phyloP scores from a whole-genome alignment of 305 asterid genomes.

The Solanum aculeatissimum region DNA sequence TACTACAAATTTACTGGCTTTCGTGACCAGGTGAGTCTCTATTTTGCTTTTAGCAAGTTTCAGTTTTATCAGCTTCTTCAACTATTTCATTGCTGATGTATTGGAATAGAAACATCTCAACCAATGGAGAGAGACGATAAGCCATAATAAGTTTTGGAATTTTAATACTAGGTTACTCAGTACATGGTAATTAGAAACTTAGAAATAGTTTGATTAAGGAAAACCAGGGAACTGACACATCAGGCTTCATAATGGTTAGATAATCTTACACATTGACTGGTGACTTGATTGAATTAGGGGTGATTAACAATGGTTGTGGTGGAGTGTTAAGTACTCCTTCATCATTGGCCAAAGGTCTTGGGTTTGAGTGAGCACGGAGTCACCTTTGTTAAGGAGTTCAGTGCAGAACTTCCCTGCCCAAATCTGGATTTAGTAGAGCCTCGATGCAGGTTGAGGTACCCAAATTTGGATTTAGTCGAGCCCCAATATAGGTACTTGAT shows the following conservation, averaged over 20 bases:
- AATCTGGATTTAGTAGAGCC: not conserved
- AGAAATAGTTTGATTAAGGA: not conserved
- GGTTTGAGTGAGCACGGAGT: not conserved
- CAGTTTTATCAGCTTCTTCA: not conserved
- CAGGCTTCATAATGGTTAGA: not conserved
- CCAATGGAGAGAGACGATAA: not conserved
- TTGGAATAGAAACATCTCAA: not conserved
- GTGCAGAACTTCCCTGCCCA: not conserved
- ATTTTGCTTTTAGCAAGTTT: not conserved
- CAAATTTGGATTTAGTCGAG: not conserved
- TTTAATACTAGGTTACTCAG: not conserved
- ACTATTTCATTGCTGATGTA: not conserved
- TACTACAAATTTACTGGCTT: slow-evolving; percentile 86
- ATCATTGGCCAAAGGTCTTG: not conserved
- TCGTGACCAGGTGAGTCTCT: slow-evolving; percentile 62
- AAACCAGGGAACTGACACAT: not conserved
- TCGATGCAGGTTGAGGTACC: not conserved
- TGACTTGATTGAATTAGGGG: not conserved
- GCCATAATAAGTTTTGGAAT: not conserved
- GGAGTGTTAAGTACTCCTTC: not conserved
- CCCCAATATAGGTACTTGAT: not conserved
- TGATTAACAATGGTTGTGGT: not conserved
- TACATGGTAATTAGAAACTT: not conserved
- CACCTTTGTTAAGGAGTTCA: not conserved
- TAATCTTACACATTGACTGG: not conserved